These are phyloP conservation scores for Clitoria ternatea DNA, from an alignment of 306 rosid genomes.

Conservation along the genomic window DNA sequence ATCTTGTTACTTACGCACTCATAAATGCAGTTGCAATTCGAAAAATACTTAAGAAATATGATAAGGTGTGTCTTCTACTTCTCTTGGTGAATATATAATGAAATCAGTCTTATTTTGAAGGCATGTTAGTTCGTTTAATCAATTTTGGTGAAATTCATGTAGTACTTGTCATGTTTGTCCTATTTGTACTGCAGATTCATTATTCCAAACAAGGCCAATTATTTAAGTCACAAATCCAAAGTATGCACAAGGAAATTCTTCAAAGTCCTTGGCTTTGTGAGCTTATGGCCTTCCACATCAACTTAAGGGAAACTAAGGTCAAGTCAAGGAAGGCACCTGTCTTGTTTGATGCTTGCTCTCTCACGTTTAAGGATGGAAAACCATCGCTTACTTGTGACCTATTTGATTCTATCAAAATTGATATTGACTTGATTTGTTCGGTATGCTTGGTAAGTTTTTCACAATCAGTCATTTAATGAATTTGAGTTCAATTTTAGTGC, in stretches of 20 bases:
- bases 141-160: background rate
- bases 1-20: conserved; percentile 82
- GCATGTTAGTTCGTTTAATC: background rate
- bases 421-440: conserved; percentile 83
- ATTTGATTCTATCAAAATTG: conserved; percentile 74
- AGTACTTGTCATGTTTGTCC: background rate
- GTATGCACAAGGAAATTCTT: conserved; percentile 82
- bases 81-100: too few relatives aligned
- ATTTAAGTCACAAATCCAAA: conserved; percentile 76
- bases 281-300: conserved; percentile 92
- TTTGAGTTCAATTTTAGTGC: background rate
- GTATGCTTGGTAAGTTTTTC: conserved; percentile 79
- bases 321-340: conserved; percentile 36
- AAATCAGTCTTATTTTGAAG: background rate
- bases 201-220: conserved; percentile 90
- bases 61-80: conserved; percentile 50
- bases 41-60: conserved; percentile 89
- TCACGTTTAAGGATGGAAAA: conserved; percentile 59
- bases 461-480: background rate
- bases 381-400: conserved; percentile 86
- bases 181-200: conserved; percentile 57
- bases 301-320: conserved; percentile 59
- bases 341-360: conserved; percentile 68
- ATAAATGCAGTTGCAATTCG: conserved; percentile 78
- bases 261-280: conserved; percentile 97